Evolutionary conservation across 2,329 filamentous ascomycete species (phyloP).

Genomic region (Aspergillus sp.): DNA sequence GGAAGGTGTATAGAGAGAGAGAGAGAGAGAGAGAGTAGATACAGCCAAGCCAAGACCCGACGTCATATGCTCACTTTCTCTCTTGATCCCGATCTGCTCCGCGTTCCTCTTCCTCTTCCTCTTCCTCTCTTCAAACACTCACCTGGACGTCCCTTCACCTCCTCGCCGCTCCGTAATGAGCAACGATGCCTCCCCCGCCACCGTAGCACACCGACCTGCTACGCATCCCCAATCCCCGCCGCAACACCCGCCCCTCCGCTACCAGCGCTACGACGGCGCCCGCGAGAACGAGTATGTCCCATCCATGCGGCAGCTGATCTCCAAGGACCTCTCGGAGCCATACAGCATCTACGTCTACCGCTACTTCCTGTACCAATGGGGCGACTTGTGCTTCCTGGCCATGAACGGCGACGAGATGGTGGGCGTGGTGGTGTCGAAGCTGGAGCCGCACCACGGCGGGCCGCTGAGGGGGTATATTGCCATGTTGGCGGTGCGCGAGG

Average conservation of each 20-base stretch:
- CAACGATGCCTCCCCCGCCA: conserved; percentile 13
- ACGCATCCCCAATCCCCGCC: too few relatives aligned
- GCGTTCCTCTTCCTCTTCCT: neutral
- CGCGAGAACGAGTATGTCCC: conserved; percentile 63
- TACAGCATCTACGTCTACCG: conserved; percentile 99
- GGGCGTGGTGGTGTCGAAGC: conserved; percentile 88
- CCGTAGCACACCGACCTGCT: conserved; percentile 5
- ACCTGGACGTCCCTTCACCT: conserved; percentile 4
- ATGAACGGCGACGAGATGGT: conserved; percentile 52
- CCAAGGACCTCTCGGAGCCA: conserved; percentile 90
- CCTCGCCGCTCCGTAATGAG: conserved; percentile 19
- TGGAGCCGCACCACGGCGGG: conserved; percentile 80
- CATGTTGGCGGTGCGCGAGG: conserved; percentile 85
- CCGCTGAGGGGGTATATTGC: conserved; percentile 91
- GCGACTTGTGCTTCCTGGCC: conserved; percentile 85
- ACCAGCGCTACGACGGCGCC: conserved; percentile 50
- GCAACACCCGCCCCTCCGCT: conserved; percentile 42
- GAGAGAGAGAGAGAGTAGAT: neutral
- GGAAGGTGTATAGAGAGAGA: neutral
- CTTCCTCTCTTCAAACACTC: conserved; percentile 1
- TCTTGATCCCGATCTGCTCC: conserved; percentile 1
- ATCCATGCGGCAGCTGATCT: conserved; percentile 84
- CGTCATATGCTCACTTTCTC: conserved; percentile 7
- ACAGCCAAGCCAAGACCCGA: neutral
- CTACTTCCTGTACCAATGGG: conserved; percentile 97